Evolutionary conservation across 2,329 filamentous ascomycete species (phyloP).

Genomic region (Stagonosporopsis vannaccii): DNA sequence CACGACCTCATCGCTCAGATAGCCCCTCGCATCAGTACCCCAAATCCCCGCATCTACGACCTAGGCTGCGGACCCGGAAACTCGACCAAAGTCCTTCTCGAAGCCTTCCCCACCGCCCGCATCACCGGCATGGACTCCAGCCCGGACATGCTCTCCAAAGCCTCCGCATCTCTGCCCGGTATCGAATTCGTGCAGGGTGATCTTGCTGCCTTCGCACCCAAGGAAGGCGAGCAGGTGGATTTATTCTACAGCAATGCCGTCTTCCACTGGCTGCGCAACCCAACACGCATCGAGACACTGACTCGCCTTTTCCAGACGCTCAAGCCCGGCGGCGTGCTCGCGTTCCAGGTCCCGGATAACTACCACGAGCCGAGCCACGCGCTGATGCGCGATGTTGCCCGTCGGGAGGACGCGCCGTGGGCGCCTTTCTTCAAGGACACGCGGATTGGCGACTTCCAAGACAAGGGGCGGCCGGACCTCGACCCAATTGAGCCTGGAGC

Average conservation of each 20-base stretch:
- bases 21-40: conserved; percentile 39
- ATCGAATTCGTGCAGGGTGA: conserved; percentile 59
- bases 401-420: conserved; percentile 46
- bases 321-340: conserved; percentile 57
- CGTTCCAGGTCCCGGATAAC: conserved; percentile 64
- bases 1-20: conserved; percentile 62
- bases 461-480: conserved; percentile 44
- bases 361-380: conserved; percentile 58
- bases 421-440: conserved; percentile 31
- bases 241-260: conserved; percentile 66
- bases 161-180: conserved; percentile 49
- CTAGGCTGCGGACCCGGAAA: conserved; percentile 69
- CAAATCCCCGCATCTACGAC: conserved; percentile 58
- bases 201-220: conserved; percentile 51
- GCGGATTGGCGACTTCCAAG: conserved; percentile 23
- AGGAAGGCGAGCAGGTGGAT: conserved; percentile 10
- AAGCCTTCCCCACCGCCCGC: conserved; percentile 56
- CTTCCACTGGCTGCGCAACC: conserved; percentile 63
- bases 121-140: conserved; percentile 64
- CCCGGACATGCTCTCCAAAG: conserved; percentile 63
- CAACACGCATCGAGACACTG: conserved; percentile 56
- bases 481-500: conserved; percentile 58
- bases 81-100: conserved; percentile 59
- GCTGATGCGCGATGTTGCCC: conserved; percentile 58
- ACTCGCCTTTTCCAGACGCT: conserved; percentile 53